Percentiles rank a stretch among this genome's conserved stretches.
Evolutionary conservation across 2,329 filamentous ascomycete species (phyloP).

Genomic region (Myriangium duriaei): DNA sequence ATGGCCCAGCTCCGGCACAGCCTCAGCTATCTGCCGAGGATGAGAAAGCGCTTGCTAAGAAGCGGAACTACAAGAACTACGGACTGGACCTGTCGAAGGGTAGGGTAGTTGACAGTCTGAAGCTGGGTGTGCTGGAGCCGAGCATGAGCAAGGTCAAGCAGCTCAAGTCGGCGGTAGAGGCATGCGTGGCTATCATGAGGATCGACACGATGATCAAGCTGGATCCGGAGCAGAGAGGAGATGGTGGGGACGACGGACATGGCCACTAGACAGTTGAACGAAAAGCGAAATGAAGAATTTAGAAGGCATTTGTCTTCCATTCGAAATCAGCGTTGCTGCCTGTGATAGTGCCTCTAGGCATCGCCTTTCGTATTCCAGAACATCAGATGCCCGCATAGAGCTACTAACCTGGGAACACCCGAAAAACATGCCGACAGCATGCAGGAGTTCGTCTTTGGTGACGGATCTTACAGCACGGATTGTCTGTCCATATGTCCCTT

Average conservation of each 20-base stretch:
- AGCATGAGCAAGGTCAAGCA: constrained; percentile 98
- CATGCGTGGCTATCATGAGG: constrained; percentile 97
- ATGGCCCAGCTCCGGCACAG: constrained; percentile 10
- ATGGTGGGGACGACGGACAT: constrained; percentile 54
- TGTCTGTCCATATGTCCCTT: no score
- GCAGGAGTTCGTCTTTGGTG: no score
- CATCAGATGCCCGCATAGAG: no score
- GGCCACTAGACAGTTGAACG: constrained; percentile 17
- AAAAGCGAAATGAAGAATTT: constrained; percentile 1
- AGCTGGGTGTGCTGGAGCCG: constrained; percentile 89
- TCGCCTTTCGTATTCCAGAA: no score
- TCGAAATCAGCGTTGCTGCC: not conserved
- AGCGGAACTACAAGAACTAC: constrained; percentile 98
- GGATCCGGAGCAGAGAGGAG: constrained; percentile 70
- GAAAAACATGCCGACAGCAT: no score
- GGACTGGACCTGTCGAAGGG: constrained; percentile 82
- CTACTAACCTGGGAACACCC: no score
- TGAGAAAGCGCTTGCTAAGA: constrained; percentile 78
- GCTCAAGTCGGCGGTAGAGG: constrained; percentile 95
- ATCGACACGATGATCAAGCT: constrained; percentile 98
- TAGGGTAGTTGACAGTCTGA: constrained; percentile 84
- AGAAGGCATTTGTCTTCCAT: not conserved
- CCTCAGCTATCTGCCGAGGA: constrained; percentile 47
- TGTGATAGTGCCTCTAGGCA: not conserved
- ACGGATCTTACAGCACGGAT: no score